Evolutionary conservation across 495 filamentous ascomycete species (phyloP), one percentile per base, ranked within the genome.

Genomic region (Stereocaulon alpinum): DNA sequence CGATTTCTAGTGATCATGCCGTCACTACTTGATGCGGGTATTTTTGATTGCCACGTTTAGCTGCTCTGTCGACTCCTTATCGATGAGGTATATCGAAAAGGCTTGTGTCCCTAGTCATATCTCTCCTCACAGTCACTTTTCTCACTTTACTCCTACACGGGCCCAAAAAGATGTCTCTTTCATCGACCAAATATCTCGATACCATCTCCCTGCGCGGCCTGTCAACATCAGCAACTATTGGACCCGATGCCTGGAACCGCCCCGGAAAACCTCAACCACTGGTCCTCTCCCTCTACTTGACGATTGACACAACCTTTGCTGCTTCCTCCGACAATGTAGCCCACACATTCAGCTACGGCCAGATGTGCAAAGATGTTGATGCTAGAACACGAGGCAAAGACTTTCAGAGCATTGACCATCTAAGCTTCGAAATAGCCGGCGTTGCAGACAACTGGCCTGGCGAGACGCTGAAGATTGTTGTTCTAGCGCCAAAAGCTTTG

Each of bases 181-280:
- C 52, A 22, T 1, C 14, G 17, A 29, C 11, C 22, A 11, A 10
- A 32, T 49, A 34, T 4, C n/a, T 55, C 15, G 63, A 64, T 18
- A 59, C 29, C 20, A 63, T 65, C 48, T 60, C 62, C 40, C 47
- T 65, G 27, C 63, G 61, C 52, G 60, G 66, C 29, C 29, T 66
- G 30, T 24, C 63, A 15, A 55, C 66, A 41, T 58, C 68, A 34
- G 61, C 67, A 53, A 24, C 64, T 22, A 54, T 70, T 53, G 55
- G 61, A 12, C 41, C 60, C 43, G 60, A 69, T 43, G 62, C 67
- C 59, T 65, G 62, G 66, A 51, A 62, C 50, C 60, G 68, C 42
- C 45, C 55, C 1, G 51, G 42, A 27, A 61, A 60, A 45, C 29
- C 34, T 14, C 61, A 66, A 41, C 62, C 64, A 15, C 24, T 66